These are phyloP conservation scores for Penicillium griseofulvum DNA, from an alignment of 2,329 filamentous ascomycete genomes.

Conservation along the genomic window DNA sequence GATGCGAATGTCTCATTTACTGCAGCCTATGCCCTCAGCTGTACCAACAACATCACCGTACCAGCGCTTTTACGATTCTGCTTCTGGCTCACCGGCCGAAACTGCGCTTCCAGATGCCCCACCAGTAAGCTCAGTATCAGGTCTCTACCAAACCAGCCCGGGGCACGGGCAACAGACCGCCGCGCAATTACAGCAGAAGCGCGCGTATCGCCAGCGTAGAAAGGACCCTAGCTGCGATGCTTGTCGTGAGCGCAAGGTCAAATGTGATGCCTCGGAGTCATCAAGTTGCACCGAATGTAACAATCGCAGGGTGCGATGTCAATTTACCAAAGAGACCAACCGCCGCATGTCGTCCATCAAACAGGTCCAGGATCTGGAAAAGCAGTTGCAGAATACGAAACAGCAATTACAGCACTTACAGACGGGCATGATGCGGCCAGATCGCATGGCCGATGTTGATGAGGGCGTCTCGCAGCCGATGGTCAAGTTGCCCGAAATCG, in stretches of 20 bases:
- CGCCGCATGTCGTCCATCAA: slow-evolving; percentile 98
- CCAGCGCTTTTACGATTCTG: slow-evolving; percentile 41
- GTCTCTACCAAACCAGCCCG: slow-evolving; percentile 36
- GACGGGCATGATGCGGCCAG: slow-evolving; percentile 57
- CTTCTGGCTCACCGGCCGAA: slow-evolving; percentile 41
- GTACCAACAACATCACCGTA: slow-evolving; percentile 29
- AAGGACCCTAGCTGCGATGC: slow-evolving; percentile 98
- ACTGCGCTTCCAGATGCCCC: slow-evolving; percentile 36
- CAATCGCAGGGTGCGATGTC: slow-evolving; percentile 93
- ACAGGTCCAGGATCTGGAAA: slow-evolving; percentile 95
- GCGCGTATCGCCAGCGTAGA: slow-evolving; percentile 88
- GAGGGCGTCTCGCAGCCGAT: slow-evolving; percentile 44
- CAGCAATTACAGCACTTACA: slow-evolving; percentile 75
- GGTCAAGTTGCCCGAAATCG: slow-evolving; percentile 63
- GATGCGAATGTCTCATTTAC: slow-evolving; percentile 42
- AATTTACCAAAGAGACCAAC: slow-evolving; percentile 99
- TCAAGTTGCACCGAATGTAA: slow-evolving; percentile 96
- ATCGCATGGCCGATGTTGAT: slow-evolving; percentile 47
- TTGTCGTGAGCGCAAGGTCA: slow-evolving; percentile 77
- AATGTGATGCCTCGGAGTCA: slow-evolving; percentile 95
- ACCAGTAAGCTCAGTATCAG: slow-evolving; percentile 37
- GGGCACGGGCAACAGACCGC: slow-evolving; percentile 56
- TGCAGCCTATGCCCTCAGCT: slow-evolving; percentile 36
- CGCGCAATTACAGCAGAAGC: slow-evolving; percentile 71
- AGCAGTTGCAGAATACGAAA: slow-evolving; percentile 76